A percentile compares a stretch with the other conserved stretches of the same genome.
Conservation (phyloP, 208 protist species). For the Crithidia mellificae region DNA sequence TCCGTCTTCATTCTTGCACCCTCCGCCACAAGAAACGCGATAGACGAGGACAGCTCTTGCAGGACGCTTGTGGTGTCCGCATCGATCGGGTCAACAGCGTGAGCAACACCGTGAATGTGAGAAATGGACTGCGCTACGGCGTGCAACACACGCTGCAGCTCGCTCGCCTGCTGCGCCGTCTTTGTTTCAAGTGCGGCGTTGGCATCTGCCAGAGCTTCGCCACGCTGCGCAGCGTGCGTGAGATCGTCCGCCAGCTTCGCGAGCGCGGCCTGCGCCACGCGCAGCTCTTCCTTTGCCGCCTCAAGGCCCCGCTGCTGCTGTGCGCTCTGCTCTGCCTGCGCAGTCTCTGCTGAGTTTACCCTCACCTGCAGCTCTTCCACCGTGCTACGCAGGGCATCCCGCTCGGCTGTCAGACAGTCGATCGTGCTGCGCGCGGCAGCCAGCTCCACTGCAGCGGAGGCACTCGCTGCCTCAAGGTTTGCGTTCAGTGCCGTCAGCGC, state of each 20-base stretch:
- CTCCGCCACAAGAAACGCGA: too few species aligned
- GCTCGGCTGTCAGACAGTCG: background rate
- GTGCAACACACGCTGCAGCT: too few species aligned
- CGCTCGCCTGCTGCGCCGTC: too few species aligned
- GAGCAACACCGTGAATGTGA: too few species aligned
- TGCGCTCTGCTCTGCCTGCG: background rate
- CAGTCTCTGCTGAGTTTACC: background rate
- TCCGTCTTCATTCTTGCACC: too few species aligned
- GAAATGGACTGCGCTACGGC: too few species aligned
- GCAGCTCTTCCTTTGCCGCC: background rate
- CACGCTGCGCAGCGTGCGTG: background rate
- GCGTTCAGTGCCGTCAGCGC: background rate
- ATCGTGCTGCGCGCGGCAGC: background rate
- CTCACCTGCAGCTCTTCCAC: background rate
- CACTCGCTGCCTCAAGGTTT: slow-evolving; percentile 5
- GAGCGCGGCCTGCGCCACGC: background rate
- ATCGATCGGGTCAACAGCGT: too few species aligned
- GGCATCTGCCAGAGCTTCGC: background rate
- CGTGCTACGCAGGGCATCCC: background rate
- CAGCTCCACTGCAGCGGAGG: background rate
- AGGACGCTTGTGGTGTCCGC: too few species aligned
- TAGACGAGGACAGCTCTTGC: too few species aligned
- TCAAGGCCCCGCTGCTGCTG: background rate
- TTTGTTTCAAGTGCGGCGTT: too few species aligned
- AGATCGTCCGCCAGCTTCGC: slow-evolving; percentile 6